These are phyloP conservation scores for Gracilaria gracilis DNA, from an alignment of 23 red algal species.

Conservation along the genomic window DNA sequence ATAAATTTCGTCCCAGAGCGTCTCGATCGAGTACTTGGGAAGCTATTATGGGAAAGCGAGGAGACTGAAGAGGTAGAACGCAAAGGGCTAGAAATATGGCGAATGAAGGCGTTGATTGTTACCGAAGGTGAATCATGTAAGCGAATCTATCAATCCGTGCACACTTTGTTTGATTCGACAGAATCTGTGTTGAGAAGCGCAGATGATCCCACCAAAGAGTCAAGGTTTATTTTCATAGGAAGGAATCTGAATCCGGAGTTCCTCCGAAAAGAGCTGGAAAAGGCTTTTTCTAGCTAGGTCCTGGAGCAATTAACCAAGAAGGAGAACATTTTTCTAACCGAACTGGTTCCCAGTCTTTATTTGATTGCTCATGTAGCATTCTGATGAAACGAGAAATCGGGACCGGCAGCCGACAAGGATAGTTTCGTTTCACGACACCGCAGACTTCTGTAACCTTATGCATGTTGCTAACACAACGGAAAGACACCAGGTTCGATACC, in stretches of 20 bases:
- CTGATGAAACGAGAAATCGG: too few species aligned
- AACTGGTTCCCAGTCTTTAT: too few species aligned
- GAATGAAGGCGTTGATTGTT: conserved; percentile 71
- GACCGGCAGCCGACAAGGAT: too few species aligned
- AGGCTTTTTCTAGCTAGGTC: conserved; percentile 37
- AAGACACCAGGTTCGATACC: too few species aligned
- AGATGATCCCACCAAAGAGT: background rate
- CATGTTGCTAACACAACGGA: too few species aligned
- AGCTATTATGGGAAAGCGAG: conserved; percentile 63
- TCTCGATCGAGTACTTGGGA: conserved; percentile 57
- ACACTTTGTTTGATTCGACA: conserved; percentile 56
- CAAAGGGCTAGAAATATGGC: conserved; percentile 59
- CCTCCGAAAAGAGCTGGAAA: conserved; percentile 28
- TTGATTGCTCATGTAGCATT: too few species aligned
- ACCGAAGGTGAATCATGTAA: conserved; percentile 45
- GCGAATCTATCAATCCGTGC: conserved; percentile 60
- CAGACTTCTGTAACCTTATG: too few species aligned
- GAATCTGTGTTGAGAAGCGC: conserved; percentile 32
- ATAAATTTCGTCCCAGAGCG: background rate
- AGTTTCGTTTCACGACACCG: too few species aligned
- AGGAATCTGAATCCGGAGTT: background rate
- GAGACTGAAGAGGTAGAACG: conserved; percentile 22
- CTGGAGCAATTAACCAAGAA: too few species aligned
- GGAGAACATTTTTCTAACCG: too few species aligned
- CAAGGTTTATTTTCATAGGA: conserved; percentile 68